Conservation (phyloP, 805 yeast species). For the Schwanniomyces yamadae region DNA sequence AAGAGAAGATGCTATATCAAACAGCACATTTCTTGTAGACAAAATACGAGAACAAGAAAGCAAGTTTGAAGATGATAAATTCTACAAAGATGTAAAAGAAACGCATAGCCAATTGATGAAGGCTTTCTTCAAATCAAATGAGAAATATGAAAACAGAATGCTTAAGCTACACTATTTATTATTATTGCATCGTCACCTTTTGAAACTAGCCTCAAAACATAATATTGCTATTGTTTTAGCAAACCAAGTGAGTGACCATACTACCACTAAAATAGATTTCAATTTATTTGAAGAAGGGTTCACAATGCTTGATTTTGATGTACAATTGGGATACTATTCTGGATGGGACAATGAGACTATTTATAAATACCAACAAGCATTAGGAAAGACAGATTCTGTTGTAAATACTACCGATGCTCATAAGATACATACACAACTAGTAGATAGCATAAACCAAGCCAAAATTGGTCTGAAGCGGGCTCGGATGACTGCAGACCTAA, state of each 20-base stretch:
- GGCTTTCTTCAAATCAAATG: constrained; percentile 19
- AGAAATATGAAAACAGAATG: constrained; percentile 28
- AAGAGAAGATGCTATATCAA: constrained; percentile 46
- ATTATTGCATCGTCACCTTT: constrained; percentile 47
- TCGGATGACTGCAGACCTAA: constrained; percentile 1
- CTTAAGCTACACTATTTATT: constrained; percentile 44
- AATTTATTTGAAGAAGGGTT: constrained; percentile 13
- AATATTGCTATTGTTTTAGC: constrained; percentile 65
- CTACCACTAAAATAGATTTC: constrained; percentile 18
- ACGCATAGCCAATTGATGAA: constrained; percentile 19
- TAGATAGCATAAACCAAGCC: constrained; percentile 5
- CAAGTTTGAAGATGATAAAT: constrained; percentile 9
- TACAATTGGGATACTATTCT: constrained; percentile 67
- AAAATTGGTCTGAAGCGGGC: constrained; percentile 3
- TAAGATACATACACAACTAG: constrained; percentile 5
- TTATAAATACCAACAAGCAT: constrained; percentile 9
- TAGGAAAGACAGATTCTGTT: neutral
- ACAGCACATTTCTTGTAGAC: constrained; percentile 32
- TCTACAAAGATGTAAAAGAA: constrained; percentile 13
- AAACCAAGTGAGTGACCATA: constrained; percentile 77
- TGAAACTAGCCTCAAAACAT: constrained; percentile 45
- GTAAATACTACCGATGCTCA: constrained; percentile 8
- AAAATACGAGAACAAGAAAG: constrained; percentile 18
- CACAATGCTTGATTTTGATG: constrained; percentile 46
- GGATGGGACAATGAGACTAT: constrained; percentile 67